Percentiles rank a stretch among this genome's conserved stretches.
Evolutionary conservation across 1,284 basidiomycete species (phyloP).

Genomic region (Thelephora terrestris): DNA sequence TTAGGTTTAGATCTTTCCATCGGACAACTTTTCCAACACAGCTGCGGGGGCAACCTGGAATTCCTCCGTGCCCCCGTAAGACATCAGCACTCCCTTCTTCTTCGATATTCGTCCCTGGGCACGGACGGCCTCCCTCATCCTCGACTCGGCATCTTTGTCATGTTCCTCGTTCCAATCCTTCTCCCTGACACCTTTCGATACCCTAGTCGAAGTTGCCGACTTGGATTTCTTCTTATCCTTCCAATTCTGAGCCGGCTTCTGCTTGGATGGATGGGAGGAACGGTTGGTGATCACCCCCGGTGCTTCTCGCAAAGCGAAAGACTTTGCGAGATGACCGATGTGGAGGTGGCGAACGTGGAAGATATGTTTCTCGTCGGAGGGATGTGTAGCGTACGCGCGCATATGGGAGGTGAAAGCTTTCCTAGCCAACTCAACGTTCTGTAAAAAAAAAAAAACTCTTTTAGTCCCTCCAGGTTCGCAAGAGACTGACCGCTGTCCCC

Average conservation of each 20-base stretch:
- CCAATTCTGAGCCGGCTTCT: conserved; percentile 14
- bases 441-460: conserved; percentile 1
- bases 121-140: conserved; percentile 85
- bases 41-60: conserved; percentile 73
- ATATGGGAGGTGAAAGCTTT: conserved; percentile 88
- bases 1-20: not conserved
- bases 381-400: conserved; percentile 96
- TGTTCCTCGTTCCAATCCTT: conserved; percentile 27
- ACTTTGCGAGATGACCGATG: conserved; percentile 93
- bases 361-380: conserved; percentile 87
- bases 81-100: conserved; percentile 72
- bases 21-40: conserved; percentile 58
- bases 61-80: conserved; percentile 56
- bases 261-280: not conserved
- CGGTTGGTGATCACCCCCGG: conserved; percentile 53
- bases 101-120: conserved; percentile 76
- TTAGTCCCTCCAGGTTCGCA: not conserved
- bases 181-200: conserved; percentile 15
- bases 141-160: conserved; percentile 57
- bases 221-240: conserved; percentile 13
- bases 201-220: conserved; percentile 13
- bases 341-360: conserved; percentile 94
- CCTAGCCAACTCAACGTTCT: conserved; percentile 75
- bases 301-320: conserved; percentile 91
- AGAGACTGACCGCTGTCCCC: not conserved